Conservation (phyloP, 2,329 filamentous ascomycete genomes). For the Ilyonectria sp. region DNA sequence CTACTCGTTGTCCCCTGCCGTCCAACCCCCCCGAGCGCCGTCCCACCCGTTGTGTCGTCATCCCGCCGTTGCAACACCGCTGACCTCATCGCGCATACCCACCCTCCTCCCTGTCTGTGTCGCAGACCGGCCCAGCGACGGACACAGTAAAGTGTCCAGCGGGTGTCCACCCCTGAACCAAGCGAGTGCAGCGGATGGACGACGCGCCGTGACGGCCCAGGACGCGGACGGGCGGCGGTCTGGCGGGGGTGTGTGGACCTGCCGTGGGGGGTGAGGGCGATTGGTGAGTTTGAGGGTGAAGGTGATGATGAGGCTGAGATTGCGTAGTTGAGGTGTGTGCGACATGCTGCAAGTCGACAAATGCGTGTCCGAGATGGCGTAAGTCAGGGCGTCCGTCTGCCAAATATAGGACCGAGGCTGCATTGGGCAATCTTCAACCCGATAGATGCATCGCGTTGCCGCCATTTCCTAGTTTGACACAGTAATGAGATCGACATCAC, state of each 20-base stretch:
- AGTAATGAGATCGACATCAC: neutral
- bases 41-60: slow-evolving; percentile 43
- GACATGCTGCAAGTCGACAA: neutral
- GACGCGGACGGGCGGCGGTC: neutral
- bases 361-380: slow-evolving; percentile 1
- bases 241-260: neutral
- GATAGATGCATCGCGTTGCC: neutral
- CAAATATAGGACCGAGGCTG: neutral
- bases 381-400: neutral
- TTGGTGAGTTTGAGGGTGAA: neutral
- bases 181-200: neutral
- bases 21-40: slow-evolving; percentile 19
- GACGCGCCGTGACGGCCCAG: neutral
- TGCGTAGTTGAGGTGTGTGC: neutral
- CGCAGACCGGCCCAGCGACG: neutral
- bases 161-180: neutral
- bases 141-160: too few species aligned
- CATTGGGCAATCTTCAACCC: neutral
- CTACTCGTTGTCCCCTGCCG: neutral
- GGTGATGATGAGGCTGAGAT: neutral
- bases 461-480: neutral
- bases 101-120: neutral
- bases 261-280: neutral
- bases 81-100: slow-evolving; percentile 51
- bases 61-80: slow-evolving; percentile 35